phyloP scores from a whole-genome alignment of 345 rosid species.

The Moringa oleifera region DNA sequence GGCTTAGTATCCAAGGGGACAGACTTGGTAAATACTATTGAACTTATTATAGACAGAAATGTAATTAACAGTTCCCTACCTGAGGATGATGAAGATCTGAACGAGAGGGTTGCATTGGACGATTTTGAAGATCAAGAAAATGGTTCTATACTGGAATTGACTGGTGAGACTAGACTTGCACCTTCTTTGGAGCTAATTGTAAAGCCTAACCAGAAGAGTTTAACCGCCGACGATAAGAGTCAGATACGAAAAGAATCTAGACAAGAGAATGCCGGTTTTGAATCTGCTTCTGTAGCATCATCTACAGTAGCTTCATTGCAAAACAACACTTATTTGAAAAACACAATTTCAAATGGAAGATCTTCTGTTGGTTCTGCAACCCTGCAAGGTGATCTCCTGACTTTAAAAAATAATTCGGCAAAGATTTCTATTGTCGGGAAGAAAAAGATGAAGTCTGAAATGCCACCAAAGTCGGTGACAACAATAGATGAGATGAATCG shows the following conservation, averaged over 20 bases:
- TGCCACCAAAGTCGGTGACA: conserved; percentile 80
- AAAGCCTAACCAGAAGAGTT: conserved; percentile 15
- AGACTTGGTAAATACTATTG: conserved; percentile 11
- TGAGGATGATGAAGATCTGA: conserved; percentile 24
- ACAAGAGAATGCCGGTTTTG: conserved; percentile 7
- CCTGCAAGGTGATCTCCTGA: conserved; percentile 5
- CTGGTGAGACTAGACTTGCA: conserved; percentile 14
- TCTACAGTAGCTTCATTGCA: conserved; percentile 9
- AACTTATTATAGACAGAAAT: conserved; percentile 23
- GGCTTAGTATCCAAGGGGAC: conserved; percentile 20
- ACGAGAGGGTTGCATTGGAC: conserved; percentile 22
- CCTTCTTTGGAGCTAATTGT: conserved; percentile 22
- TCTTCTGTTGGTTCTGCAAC: conserved; percentile 18
- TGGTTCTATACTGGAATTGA: conserved; percentile 26
- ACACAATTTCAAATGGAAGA: conserved; percentile 22
- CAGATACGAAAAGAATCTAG: conserved; percentile 10
- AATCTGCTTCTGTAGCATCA: conserved; percentile 12
- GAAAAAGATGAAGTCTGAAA: conserved; percentile 51
- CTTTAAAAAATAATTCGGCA: conserved; percentile 25
- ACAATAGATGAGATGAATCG: conserved; percentile 61
- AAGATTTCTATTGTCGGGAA: conserved; percentile 20
- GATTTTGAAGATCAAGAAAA: conserved; percentile 29
- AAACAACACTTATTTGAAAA: conserved; percentile 11
- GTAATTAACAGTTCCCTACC: conserved; percentile 10
- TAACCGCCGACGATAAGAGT: conserved; percentile 14